A percentile compares a stretch with the other conserved stretches of the same genome.
These are phyloP conservation scores for Sporothrix pallida DNA, from an alignment of 2,329 filamentous ascomycete genomes.

Conservation along the genomic window DNA sequence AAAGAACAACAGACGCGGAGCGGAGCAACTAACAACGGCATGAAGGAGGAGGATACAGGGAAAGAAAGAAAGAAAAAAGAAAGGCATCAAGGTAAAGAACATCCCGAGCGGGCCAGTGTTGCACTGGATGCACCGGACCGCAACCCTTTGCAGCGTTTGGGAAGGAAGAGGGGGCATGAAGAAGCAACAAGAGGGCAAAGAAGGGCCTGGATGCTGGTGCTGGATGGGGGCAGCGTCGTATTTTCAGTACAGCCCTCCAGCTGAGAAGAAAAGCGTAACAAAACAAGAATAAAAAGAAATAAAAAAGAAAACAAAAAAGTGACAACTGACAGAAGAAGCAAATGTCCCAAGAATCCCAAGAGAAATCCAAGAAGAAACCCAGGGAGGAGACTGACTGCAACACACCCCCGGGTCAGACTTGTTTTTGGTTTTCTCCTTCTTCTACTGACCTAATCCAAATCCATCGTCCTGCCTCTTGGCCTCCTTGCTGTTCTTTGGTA, in stretches of 20 bases:
- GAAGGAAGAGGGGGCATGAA: not conserved
- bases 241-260: conserved; percentile 9
- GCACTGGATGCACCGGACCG: conserved; percentile 6
- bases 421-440: not conserved
- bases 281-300: not conserved
- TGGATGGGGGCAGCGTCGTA: conserved; percentile 17
- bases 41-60: not conserved
- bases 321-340: conserved; percentile 19
- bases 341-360: not conserved
- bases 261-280: not conserved
- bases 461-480: not conserved
- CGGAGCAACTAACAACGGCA: not conserved
- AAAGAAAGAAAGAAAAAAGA: not conserved
- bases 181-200: not conserved
- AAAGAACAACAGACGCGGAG: conserved; percentile 1
- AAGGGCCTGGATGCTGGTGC: no score
- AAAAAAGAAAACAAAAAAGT: not conserved
- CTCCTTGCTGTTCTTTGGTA: not conserved
- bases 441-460: not conserved
- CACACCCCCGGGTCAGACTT: conserved; percentile 1
- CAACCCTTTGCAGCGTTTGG: not conserved
- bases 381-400: not conserved
- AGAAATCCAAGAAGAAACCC: not conserved
- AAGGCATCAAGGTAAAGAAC: not conserved
- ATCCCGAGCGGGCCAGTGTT: conserved; percentile 6